phyloP scores from a whole-genome alignment of 805 yeast genomes.

The Debaryomyces prosopidis region DNA sequence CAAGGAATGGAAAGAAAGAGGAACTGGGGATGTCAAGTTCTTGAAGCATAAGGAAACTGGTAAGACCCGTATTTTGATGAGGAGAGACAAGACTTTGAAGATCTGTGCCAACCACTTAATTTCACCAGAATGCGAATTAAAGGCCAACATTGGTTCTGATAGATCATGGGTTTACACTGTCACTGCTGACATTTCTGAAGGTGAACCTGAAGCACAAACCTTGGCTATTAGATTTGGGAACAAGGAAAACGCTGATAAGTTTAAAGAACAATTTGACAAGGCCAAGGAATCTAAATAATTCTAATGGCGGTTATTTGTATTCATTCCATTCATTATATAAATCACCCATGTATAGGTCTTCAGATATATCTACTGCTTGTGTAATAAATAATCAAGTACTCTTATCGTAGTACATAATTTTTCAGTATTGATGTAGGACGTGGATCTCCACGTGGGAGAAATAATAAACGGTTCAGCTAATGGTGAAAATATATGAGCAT shows the following conservation, averaged over 20 bases:
- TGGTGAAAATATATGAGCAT: too few relatives aligned
- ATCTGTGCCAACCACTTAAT: conserved; percentile 96
- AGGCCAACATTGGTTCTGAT: conserved; percentile 94
- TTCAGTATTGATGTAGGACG: background rate
- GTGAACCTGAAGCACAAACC: conserved; percentile 93
- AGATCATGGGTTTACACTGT: conserved; percentile 98
- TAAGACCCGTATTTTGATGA: conserved; percentile 91
- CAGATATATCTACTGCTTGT: background rate
- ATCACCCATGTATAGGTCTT: background rate
- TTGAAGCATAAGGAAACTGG: conserved; percentile 80
- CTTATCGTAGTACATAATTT: background rate
- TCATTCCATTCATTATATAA: background rate
- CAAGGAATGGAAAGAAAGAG: conserved; percentile 99
- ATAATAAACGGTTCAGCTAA: background rate
- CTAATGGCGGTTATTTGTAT: background rate
- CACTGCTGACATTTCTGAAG: conserved; percentile 84
- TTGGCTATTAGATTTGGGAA: conserved; percentile 93
- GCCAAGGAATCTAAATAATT: conserved; percentile 56
- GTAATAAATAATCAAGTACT: conserved; percentile 1
- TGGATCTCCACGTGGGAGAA: background rate
- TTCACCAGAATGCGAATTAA: conserved; percentile 76
- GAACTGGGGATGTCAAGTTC: conserved; percentile 97
- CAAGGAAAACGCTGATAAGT: conserved; percentile 91
- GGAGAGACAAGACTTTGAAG: conserved; percentile 98
- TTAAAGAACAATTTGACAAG: conserved; percentile 87